phyloP scores from a whole-genome alignment of 805 yeast genomes.

The Hanseniaspora lindneri region DNA sequence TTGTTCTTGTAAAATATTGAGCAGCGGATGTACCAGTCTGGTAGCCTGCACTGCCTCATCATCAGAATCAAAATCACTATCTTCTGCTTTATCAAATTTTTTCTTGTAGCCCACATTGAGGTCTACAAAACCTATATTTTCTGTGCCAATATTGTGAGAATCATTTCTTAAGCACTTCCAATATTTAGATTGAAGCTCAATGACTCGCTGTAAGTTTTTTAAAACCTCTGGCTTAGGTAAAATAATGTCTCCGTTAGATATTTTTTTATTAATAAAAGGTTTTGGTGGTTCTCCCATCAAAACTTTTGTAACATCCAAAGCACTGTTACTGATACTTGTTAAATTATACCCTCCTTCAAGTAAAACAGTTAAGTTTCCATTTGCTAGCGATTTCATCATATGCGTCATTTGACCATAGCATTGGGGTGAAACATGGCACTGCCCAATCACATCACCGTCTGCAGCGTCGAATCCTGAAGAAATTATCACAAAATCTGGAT shows the following conservation, averaged over 20 bases:
- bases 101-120: conserved; percentile 4
- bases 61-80: conserved; percentile 13
- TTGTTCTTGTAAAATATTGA: conserved; percentile 9
- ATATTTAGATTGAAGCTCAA: conserved; percentile 65
- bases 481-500: conserved; percentile 84
- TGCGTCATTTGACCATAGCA: conserved; percentile 97
- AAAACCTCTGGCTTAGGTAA: conserved; percentile 69
- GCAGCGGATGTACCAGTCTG: conserved; percentile 6
- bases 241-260: conserved; percentile 18
- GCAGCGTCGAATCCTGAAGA: conserved; percentile 98
- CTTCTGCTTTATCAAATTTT: conserved; percentile 11
- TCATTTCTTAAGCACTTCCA: conserved; percentile 61
- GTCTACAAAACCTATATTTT: conserved; percentile 7
- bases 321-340: conserved; percentile 81
- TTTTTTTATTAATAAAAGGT: conserved; percentile 39
- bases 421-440: conserved; percentile 88
- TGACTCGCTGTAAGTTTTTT: conserved; percentile 69
- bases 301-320: conserved; percentile 82
- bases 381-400: conserved; percentile 72
- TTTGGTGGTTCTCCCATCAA: conserved; percentile 94
- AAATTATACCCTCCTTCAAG: conserved; percentile 95
- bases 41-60: conserved; percentile 13
- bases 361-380: conserved; percentile 78
- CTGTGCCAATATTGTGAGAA: conserved; percentile 4
- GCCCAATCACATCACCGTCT: conserved; percentile 93